Percentiles rank a stretch among this genome's conserved stretches.
Evolutionary conservation across 805 yeast species (phyloP).

Genomic region (Starmerella stigmatis): DNA sequence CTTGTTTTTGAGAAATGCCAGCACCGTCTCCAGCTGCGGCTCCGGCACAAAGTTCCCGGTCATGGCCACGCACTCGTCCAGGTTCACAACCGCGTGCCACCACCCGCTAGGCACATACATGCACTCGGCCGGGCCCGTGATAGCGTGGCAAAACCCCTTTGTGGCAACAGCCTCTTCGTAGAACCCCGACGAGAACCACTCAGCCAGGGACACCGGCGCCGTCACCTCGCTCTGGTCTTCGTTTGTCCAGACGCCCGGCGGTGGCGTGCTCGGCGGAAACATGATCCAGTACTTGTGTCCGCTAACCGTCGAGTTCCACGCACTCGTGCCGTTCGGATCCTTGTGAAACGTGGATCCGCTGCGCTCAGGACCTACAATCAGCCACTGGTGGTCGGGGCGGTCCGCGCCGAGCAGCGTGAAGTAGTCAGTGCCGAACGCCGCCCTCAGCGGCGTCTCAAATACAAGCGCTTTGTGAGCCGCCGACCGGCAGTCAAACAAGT

Average conservation of each 20-base stretch:
- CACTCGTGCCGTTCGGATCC: constrained; percentile 83
- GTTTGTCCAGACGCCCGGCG: constrained; percentile 79
- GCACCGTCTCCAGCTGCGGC: constrained; percentile 46
- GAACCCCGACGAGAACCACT: constrained; percentile 78
- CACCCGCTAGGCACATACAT: constrained; percentile 90
- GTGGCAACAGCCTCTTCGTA: constrained; percentile 50
- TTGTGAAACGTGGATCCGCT: constrained; percentile 88
- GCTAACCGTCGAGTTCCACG: constrained; percentile 73
- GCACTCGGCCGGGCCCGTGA: constrained; percentile 73
- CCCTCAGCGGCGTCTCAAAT: constrained; percentile 40
- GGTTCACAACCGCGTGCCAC: constrained; percentile 93
- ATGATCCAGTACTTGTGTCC: constrained; percentile 81
- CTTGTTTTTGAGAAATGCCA: constrained; percentile 57
- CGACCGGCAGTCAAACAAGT: constrained; percentile 72
- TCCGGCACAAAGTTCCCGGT: constrained; percentile 82
- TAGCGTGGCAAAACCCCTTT: constrained; percentile 49
- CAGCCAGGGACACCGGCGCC: constrained; percentile 84
- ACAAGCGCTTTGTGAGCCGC: constrained; percentile 53
- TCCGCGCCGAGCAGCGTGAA: constrained; percentile 44
- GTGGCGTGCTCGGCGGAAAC: constrained; percentile 65
- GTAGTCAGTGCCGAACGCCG: constrained; percentile 46
- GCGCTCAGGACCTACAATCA: constrained; percentile 70
- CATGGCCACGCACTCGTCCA: constrained; percentile 59
- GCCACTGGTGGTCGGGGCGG: constrained; percentile 88
- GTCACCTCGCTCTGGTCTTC: constrained; percentile 78